Evolutionary conservation across 352 stramenopile species (phyloP), one percentile per base, ranked within the genome.

Genomic region (Globisporangium lucens): DNA sequence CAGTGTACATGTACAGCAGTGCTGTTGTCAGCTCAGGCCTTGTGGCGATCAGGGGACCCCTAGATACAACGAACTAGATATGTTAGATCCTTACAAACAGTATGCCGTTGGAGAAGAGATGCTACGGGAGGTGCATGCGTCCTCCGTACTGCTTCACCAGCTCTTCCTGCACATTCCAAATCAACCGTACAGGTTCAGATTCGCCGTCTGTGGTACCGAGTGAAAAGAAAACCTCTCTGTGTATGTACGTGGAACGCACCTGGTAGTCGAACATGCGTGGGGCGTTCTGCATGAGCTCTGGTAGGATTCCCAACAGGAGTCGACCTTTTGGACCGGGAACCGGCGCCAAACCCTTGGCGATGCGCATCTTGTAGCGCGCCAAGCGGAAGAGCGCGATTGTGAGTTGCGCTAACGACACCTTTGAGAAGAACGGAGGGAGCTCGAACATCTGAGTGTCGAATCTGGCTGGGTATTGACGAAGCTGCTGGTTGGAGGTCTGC

Each of bases 81-180:
- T 24, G 24, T 24, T 0, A 41, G 9, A 20, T 36, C 41, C 71
- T 61, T 71, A 85, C 71, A 66, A 85, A 89, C 38, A 90, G 80
- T 24, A 70, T 73, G 2, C 78, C 75, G 61, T 90, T 79, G 61
- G 79, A 85, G 70, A 90, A 87, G 57, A 90, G 61, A 20, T 84
- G 77, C 79, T 78, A 87, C 55, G 79, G 82, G 68, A 83, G 83
- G 59, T 90, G 89, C 73, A 87, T 82, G 35, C 75, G 75, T 0
- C 79, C 82, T 8, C 75, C 75, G 41, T 85, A 56, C 52, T 81
- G 33, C 47, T 77, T 68, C 36, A 86, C 57, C 38, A 78, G 66
- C 17, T 83, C 75, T 49, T 82, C 76, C 74, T 56, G 30, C n/a
- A 29, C 12, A 63, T 53, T 15, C 17, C 49, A 53, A 20, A 65